Percentiles rank a stretch among this genome's conserved stretches.
phyloP scores from a whole-genome alignment of 208 protist species.

The Tritrichomonas foetus region DNA sequence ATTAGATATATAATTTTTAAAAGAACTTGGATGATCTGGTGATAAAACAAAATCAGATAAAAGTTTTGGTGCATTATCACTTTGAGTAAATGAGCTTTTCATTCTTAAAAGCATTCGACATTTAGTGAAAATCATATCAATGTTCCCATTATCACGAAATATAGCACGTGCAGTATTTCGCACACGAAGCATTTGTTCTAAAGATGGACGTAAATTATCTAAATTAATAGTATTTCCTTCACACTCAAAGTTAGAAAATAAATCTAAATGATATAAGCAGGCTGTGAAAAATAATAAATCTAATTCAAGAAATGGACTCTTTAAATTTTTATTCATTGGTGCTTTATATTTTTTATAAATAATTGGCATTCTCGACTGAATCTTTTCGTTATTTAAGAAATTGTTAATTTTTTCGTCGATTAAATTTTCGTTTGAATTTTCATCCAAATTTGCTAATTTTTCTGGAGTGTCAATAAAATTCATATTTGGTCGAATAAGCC shows the following conservation, averaged over 20 bases:
- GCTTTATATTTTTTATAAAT: slow-evolving; percentile 14
- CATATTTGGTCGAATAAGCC: slow-evolving; percentile 9
- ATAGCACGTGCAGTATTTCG: not conserved
- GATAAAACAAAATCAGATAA: not conserved
- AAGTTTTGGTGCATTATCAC: not conserved
- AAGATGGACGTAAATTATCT: not conserved
- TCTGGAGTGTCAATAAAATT: not conserved
- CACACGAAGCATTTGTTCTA: slow-evolving; percentile 18
- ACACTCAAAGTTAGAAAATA: not conserved
- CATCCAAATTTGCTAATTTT: not conserved
- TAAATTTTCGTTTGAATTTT: too few relatives aligned
- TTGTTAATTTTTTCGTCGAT: too few relatives aligned
- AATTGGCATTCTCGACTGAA: too few relatives aligned
- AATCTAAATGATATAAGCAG: not conserved
- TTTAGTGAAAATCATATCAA: too few relatives aligned
- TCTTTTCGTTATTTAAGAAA: too few relatives aligned
- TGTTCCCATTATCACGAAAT: not conserved
- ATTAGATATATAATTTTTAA: not conserved
- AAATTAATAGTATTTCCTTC: too few relatives aligned
- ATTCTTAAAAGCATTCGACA: too few relatives aligned
- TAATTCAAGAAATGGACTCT: not conserved
- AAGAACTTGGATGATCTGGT: not conserved
- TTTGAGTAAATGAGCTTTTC: too few relatives aligned
- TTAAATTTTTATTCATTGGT: not conserved
- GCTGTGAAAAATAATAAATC: not conserved